phyloP scores from a whole-genome alignment of 345 rosid genomes.

The Lumnitzera littorea region DNA sequence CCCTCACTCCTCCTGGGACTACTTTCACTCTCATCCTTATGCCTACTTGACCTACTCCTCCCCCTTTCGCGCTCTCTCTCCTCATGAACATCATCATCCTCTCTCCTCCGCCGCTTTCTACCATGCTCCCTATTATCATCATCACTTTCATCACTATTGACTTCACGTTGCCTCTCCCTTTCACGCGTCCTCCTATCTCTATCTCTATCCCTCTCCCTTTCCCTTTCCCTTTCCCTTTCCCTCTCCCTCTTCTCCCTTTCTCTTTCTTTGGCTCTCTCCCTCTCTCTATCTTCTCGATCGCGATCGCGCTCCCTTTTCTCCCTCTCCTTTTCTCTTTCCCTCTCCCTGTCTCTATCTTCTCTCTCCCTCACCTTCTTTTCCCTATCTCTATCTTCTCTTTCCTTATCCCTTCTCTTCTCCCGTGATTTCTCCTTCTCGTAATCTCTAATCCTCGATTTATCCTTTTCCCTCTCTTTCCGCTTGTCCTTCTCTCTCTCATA shows the following conservation, averaged over 20 bases:
- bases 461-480: not conserved
- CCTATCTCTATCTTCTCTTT: constrained; percentile 21
- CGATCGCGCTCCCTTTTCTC: constrained; percentile 13
- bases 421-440: too few species aligned
- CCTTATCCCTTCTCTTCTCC: constrained; percentile 10
- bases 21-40: constrained; percentile 42
- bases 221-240: constrained; percentile 5
- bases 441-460: not conserved
- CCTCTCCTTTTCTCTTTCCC: constrained; percentile 20
- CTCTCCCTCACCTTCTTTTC: constrained; percentile 23
- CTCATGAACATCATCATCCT: constrained; percentile 40
- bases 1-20: constrained; percentile 49
- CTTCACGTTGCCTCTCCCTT: constrained; percentile 50
- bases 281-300: constrained; percentile 1
- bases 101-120: constrained; percentile 56
- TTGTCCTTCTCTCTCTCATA: constrained; percentile 1
- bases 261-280: constrained; percentile 3
- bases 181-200: constrained; percentile 53
- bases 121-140: constrained; percentile 36
- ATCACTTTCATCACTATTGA: constrained; percentile 51
- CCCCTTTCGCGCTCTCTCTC: constrained; percentile 58
- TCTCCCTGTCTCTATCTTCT: constrained; percentile 23
- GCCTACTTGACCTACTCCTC: constrained; percentile 47
- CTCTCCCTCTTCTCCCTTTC: constrained; percentile 2
- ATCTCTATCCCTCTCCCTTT: constrained; percentile 33